Percentiles rank a stretch among this genome's conserved stretches.
These are phyloP conservation scores for Phlebopus sp. DNA, from an alignment of 1,284 basidiomycete species.

Conservation along the genomic window DNA sequence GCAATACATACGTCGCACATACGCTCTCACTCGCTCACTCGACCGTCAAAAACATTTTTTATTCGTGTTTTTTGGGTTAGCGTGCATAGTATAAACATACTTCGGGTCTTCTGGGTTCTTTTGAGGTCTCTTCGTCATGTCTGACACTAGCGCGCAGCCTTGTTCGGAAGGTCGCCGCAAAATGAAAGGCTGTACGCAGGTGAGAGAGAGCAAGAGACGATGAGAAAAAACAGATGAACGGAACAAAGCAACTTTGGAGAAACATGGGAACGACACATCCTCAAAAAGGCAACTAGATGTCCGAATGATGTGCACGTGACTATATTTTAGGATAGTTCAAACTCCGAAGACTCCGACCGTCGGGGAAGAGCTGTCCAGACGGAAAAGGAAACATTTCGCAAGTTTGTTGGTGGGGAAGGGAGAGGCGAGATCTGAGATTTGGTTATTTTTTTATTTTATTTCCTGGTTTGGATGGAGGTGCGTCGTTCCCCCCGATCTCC, in stretches of 20 bases:
- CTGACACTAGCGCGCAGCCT: no score
- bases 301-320: no score
- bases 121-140: no score
- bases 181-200: not conserved
- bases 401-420: not conserved
- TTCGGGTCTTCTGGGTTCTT: no score
- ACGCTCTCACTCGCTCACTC: not conserved
- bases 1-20: not conserved
- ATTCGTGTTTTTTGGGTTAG: no score
- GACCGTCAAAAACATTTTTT: no score
- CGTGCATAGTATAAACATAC: no score
- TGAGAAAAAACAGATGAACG: no score
- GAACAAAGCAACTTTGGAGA: no score
- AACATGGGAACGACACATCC: no score
- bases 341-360: not conserved
- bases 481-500: slow-evolving; percentile 20
- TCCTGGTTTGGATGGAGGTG: not conserved
- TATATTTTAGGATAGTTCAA: not conserved
- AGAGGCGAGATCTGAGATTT: slow-evolving; percentile 26
- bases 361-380: not conserved
- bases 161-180: not conserved
- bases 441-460: not conserved
- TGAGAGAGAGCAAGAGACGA: no score
- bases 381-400: not conserved
- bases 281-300: no score